Percentiles rank a stretch among this genome's conserved stretches.
Conservation (phyloP, 208 protist species). For the Trypanosomatidae sp. region DNA sequence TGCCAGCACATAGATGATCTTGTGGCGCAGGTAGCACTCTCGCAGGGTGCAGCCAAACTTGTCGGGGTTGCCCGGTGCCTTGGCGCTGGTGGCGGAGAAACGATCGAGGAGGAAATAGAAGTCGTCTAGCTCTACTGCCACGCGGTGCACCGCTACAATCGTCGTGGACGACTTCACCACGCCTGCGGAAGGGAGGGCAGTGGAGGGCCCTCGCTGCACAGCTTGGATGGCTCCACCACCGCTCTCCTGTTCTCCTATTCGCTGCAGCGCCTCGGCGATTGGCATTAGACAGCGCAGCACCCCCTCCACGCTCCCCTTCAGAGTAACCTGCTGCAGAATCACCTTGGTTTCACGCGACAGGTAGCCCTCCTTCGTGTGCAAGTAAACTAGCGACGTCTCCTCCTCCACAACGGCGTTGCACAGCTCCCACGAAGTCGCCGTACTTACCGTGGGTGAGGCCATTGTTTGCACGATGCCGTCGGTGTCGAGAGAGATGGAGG, state of each 20-base stretch:
- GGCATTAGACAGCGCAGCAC: slow-evolving; percentile 24
- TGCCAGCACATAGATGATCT: slow-evolving; percentile 22
- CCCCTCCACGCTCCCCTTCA: slow-evolving; percentile 23
- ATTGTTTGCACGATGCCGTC: slow-evolving; percentile 26
- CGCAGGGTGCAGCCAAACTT: slow-evolving; percentile 44
- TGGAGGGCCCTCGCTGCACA: not conserved
- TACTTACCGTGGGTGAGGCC: slow-evolving; percentile 1
- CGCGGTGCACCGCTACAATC: slow-evolving; percentile 17
- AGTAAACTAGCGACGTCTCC: slow-evolving; percentile 22
- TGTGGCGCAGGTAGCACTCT: slow-evolving; percentile 25
- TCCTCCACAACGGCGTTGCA: slow-evolving; percentile 1
- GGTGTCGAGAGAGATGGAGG: slow-evolving; percentile 28
- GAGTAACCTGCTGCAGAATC: slow-evolving; percentile 16
- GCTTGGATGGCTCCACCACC: slow-evolving; percentile 4
- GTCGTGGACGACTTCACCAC: slow-evolving; percentile 9
- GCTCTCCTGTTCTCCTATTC: slow-evolving; percentile 16
- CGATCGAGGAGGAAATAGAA: slow-evolving; percentile 24
- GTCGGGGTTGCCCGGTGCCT: slow-evolving; percentile 9
- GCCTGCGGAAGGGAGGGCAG: not conserved
- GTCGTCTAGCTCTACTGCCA: slow-evolving; percentile 16
- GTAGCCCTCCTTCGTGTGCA: slow-evolving; percentile 16
- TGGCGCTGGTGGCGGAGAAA: slow-evolving; percentile 28
- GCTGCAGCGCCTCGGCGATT: slow-evolving; percentile 29
- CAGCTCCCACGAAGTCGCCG: slow-evolving; percentile 22
- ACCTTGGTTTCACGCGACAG: slow-evolving; percentile 10